phyloP scores from a whole-genome alignment of 2,329 filamentous ascomycete genomes.

The Sporothrix phasma region DNA sequence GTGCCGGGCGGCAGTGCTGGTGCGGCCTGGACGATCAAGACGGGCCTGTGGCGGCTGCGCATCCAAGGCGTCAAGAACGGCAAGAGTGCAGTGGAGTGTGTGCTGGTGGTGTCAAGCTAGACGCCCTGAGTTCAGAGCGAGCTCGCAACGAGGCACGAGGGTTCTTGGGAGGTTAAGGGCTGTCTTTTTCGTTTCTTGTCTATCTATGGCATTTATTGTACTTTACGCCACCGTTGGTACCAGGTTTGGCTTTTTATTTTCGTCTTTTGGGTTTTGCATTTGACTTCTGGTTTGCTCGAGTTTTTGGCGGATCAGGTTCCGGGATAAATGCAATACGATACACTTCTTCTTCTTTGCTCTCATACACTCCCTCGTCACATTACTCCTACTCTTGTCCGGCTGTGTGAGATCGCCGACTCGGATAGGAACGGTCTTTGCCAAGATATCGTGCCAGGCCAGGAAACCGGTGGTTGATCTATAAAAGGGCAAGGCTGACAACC shows the following conservation, averaged over 20 bases:
- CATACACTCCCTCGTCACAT: too few species aligned
- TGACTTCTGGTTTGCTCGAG: too few species aligned
- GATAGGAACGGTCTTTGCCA: too few species aligned
- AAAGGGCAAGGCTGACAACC: background rate
- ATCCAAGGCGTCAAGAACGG: constrained; percentile 46
- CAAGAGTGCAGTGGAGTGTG: constrained; percentile 53
- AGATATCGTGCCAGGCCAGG: too few species aligned
- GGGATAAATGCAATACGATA: too few species aligned
- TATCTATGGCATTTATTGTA: background rate
- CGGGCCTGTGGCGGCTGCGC: constrained; percentile 61
- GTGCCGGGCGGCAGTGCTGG: background rate
- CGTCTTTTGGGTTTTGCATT: background rate
- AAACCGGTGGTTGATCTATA: too few species aligned
- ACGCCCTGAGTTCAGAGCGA: constrained; percentile 57
- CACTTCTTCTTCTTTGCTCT: too few species aligned
- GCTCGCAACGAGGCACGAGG: constrained; percentile 53
- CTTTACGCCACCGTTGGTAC: background rate
- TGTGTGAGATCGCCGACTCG: too few species aligned
- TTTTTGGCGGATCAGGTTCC: background rate
- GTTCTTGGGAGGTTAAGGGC: constrained; percentile 41
- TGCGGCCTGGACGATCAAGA: constrained; percentile 52
- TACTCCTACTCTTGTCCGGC: too few species aligned
- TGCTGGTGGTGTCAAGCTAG: constrained; percentile 65
- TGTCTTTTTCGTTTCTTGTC: background rate
- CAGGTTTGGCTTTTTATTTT: background rate